Evolutionary conservation across 2,329 filamentous ascomycete species (phyloP), one percentile per base, ranked within the genome.

Genomic region (Pyrenophora seminiperda): DNA sequence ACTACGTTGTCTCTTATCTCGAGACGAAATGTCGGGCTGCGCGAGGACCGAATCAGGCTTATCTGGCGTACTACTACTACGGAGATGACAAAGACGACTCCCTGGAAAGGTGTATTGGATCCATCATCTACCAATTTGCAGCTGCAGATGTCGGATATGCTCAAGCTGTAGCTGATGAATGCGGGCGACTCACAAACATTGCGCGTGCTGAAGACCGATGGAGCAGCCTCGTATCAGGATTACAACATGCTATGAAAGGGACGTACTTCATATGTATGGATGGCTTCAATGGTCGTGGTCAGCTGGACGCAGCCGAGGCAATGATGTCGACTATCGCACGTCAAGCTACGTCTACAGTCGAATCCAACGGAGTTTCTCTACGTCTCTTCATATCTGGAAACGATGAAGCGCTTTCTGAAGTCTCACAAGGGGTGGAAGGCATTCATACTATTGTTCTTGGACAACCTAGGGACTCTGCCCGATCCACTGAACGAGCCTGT

Each of bases 61-160:
- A 30, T 3, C 7, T 61, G 10, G 50, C 53, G 1, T 60, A 60
- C 36, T 61, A 61, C 40, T 61, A 61, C 27, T 61, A 50, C 18
- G 33, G 53, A 4, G 58, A 52, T 4, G 55, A 56, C 1, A 56
- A 52, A 27, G 50, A 56, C 14, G 45, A 56, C 1, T 51, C 54
- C 10, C 44, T 60, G 2, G 57, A 60, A 13, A 31, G 36, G 9
- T 60, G 51, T 1, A 15, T 60, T 18, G 55, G 52, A 5, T 58
- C 54, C 6, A 53, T 58, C 34, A 50, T 60, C 18, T 58, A 56
- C 15, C 57, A 60, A 2, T 47, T 60, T n/a, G 49, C 43, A 22
- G 13, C 7, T 7, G 33, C 40, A 11, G 38, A 60, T 22, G 7
- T 37, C 1, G 47, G 39, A 3, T 60, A 60, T 36, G 57, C 57